Conservation (phyloP, 108 stramenopile genomes). For the Discostella pseudostelligera region DNA sequence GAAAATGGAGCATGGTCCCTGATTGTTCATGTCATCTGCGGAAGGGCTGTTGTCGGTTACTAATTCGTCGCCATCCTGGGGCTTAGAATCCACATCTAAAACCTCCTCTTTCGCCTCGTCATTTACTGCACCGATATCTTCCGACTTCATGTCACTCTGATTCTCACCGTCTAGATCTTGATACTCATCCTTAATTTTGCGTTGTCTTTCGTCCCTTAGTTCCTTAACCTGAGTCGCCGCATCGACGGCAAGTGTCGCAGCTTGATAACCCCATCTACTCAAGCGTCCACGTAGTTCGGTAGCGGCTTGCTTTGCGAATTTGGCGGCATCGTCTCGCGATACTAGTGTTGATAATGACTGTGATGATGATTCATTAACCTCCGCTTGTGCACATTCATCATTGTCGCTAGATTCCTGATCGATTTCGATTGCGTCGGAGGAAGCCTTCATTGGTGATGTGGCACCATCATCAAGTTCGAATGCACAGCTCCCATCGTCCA, state of each 20-base stretch:
- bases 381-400: slow-evolving; percentile 4
- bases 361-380: background rate
- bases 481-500: too few relatives aligned
- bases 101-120: background rate
- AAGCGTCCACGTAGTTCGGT: slow-evolving; percentile 35
- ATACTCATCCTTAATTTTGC: slow-evolving; percentile 31
- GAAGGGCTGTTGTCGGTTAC: background rate
- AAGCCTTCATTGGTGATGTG: background rate
- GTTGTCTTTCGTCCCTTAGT: slow-evolving; percentile 36
- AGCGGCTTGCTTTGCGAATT: slow-evolving; percentile 36
- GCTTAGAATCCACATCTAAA: background rate
- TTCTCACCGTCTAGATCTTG: slow-evolving; percentile 2
- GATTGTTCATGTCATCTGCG: too few relatives aligned
- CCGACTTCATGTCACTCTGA: background rate
- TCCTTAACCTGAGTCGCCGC: slow-evolving; percentile 40
- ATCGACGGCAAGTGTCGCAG: slow-evolving; percentile 34
- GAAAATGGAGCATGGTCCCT: slow-evolving; percentile 19
- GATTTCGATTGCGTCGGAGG: slow-evolving; percentile 1
- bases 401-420: background rate
- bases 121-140: background rate
- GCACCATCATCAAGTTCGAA: background rate
- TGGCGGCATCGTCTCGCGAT: slow-evolving; percentile 40
- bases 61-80: background rate
- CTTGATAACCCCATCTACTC: slow-evolving; percentile 42
- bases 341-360: slow-evolving; percentile 21